Percentiles rank a stretch among this genome's conserved stretches.
phyloP scores from a whole-genome alignment of 225 moss, liverwort and hornwort species.

The Thuidium tamariscinum region DNA sequence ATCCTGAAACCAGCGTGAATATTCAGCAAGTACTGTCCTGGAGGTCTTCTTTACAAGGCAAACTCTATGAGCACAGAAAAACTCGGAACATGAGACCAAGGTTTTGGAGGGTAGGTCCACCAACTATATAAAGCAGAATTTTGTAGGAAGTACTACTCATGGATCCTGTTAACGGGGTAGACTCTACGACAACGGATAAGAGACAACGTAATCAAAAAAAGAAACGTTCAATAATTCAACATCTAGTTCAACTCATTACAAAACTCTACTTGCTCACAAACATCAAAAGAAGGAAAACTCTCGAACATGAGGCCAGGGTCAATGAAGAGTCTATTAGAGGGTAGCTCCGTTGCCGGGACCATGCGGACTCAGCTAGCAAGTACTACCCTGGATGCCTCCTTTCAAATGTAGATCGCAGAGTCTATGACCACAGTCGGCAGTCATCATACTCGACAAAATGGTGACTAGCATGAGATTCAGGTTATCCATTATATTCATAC shows the following conservation, averaged over 20 bases:
- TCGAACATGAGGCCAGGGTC: neutral
- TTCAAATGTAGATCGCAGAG: too few relatives aligned
- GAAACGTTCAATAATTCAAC: neutral
- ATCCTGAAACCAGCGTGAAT: neutral
- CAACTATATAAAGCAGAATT: neutral
- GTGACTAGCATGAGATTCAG: neutral
- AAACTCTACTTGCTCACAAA: neutral
- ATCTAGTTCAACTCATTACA: neutral
- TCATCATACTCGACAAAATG: neutral
- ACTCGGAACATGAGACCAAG: neutral
- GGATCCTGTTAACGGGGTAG: neutral
- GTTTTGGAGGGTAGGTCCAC: neutral
- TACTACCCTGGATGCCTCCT: neutral
- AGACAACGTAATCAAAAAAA: neutral
- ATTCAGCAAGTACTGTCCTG: neutral
- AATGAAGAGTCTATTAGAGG: neutral
- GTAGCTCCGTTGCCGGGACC: neutral
- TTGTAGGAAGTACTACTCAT: neutral
- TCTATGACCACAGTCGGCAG: neutral
- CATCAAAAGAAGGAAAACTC: neutral
- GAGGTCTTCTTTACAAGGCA: neutral
- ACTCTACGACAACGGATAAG: neutral
- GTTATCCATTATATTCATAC: neutral
- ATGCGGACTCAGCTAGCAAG: neutral
- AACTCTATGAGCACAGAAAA: neutral